These are phyloP conservation scores for Waltiozyma sp. DNA, from an alignment of 1,139 yeast species.

Conservation along the genomic window DNA sequence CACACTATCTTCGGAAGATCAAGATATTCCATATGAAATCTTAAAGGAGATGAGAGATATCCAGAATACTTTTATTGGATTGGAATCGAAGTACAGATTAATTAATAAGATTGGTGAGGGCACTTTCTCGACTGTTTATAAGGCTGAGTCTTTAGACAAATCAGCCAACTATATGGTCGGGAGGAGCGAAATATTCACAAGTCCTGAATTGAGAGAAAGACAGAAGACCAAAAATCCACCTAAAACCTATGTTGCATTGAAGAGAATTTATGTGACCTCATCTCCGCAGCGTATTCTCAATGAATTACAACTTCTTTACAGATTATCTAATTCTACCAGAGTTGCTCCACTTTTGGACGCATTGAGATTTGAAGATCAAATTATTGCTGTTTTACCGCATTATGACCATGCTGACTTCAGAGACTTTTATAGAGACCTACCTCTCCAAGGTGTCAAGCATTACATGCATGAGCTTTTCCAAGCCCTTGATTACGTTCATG, in stretches of 20 bases:
- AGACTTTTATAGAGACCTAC: conserved; percentile 71
- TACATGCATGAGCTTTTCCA: conserved; percentile 73
- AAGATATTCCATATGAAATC: conserved; percentile 30
- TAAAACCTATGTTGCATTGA: conserved; percentile 72
- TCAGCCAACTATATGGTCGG: conserved; percentile 70
- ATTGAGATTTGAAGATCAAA: conserved; percentile 79
- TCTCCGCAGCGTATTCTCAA: conserved; percentile 85
- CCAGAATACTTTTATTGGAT: conserved; percentile 50
- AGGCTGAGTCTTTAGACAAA: conserved; percentile 46
- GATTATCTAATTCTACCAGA: conserved; percentile 53
- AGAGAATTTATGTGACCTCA: conserved; percentile 89
- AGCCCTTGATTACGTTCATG: conserved; percentile 45
- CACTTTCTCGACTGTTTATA: conserved; percentile 85
- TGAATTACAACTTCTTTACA: conserved; percentile 69
- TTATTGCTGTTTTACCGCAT: conserved; percentile 84
- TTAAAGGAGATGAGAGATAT: conserved; percentile 58
- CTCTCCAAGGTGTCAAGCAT: conserved; percentile 66
- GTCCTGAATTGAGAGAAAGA: conserved; percentile 41
- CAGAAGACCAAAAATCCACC: conserved; percentile 21
- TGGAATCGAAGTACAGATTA: conserved; percentile 28
- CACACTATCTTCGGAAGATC: background rate
- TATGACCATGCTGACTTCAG: conserved; percentile 88
- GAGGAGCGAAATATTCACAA: conserved; percentile 82
- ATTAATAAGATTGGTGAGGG: conserved; percentile 65
- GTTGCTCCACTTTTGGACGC: conserved; percentile 91